Evolutionary conservation across 2,329 filamentous ascomycete genomes (phyloP), one percentile per base, ranked within the genome.

Genomic region (Aureobasidium sp.): DNA sequence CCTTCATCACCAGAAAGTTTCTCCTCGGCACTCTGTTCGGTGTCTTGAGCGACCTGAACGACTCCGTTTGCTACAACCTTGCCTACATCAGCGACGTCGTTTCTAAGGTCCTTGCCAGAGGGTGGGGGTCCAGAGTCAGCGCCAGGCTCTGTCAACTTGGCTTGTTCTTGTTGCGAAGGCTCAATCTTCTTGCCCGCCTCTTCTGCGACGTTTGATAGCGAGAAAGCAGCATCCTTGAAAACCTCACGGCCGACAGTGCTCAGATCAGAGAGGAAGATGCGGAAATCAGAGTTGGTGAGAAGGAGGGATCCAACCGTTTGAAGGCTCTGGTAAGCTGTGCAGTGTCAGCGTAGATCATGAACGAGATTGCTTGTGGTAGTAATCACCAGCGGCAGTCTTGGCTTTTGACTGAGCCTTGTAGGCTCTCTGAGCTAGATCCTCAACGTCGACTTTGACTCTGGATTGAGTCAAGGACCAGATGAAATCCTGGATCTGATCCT

Each of bases 401-500:
- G 89, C 88, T 68, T 83, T 86, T 5, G 82, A 80, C 72, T 85
- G 89, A 19, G 83, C 83, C 66, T 81, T 81, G 53, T 80, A 80
- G 3, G 85, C 87, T 53, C 82, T 81, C 42, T 80, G 75, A 2
- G 82, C 79, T 48, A 92, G 76, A 63, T 89, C 82, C 19, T 83
- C 79, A 1, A 85, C 78, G 67, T 92, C 86, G 3, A 93, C 75
- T 1, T 82, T 82, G 6, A 94, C 77, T 37, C 83, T 82, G n/a
- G 90, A 86, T 71, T 89, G 88, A 65, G 85, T 78, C 50, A 96
- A 74, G 68, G 87, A 91, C 91, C 91, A 97, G 42, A 96, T 79
- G 66, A 97, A 89, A 69, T 97, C 90, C 73, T 97, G 93, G 19
- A 97, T 84, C 72, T 96, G 88, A 73, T 97, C 91, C 17, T 84